A percentile compares a stretch with the other conserved stretches of the same genome.
Conservation (phyloP, 441 rosid genomes). For the Populus trichocarpa region DNA sequence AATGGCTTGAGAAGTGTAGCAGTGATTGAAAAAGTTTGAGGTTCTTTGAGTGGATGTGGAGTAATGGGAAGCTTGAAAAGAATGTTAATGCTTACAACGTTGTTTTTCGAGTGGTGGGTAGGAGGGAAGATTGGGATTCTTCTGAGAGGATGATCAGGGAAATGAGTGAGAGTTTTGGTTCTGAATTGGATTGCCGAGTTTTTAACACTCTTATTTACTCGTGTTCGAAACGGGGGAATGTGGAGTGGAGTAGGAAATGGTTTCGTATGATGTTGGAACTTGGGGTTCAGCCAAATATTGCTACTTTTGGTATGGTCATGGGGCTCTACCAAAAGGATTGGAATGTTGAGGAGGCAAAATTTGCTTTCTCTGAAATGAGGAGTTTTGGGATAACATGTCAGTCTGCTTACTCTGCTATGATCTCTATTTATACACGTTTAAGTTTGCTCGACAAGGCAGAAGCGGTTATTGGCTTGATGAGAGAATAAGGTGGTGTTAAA, state of each 20-base stretch:
- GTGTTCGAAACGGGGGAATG: slow-evolving; percentile 53
- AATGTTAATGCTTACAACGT: slow-evolving; percentile 60
- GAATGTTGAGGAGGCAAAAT: slow-evolving; percentile 72
- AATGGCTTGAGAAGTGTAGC: slow-evolving; percentile 54
- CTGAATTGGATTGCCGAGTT: slow-evolving; percentile 46
- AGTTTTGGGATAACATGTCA: slow-evolving; percentile 55
- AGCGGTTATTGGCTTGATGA: slow-evolving; percentile 52
- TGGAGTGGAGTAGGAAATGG: slow-evolving; percentile 57
- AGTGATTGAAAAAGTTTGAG: slow-evolving; percentile 50
- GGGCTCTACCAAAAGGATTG: slow-evolving; percentile 69
- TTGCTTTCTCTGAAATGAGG: slow-evolving; percentile 65
- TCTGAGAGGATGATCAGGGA: slow-evolving; percentile 53
- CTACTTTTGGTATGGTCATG: slow-evolving; percentile 87
- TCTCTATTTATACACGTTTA: slow-evolving; percentile 75
- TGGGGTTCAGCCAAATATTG: slow-evolving; percentile 62
- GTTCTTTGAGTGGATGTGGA: slow-evolving; percentile 82
- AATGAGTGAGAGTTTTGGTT: slow-evolving; percentile 25
- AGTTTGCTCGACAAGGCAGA: slow-evolving; percentile 71
- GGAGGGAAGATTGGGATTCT: slow-evolving; percentile 67
- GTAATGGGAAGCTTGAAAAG: slow-evolving; percentile 52
- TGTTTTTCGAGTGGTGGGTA: slow-evolving; percentile 66
- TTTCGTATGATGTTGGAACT: slow-evolving; percentile 72
- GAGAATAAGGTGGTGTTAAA: slow-evolving; percentile 47
- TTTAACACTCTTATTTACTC: slow-evolving; percentile 72
- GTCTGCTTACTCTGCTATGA: slow-evolving; percentile 86